These are phyloP conservation scores for Dryadomyces quercivorus DNA, from an alignment of 2,329 filamentous ascomycete genomes.

Conservation along the genomic window DNA sequence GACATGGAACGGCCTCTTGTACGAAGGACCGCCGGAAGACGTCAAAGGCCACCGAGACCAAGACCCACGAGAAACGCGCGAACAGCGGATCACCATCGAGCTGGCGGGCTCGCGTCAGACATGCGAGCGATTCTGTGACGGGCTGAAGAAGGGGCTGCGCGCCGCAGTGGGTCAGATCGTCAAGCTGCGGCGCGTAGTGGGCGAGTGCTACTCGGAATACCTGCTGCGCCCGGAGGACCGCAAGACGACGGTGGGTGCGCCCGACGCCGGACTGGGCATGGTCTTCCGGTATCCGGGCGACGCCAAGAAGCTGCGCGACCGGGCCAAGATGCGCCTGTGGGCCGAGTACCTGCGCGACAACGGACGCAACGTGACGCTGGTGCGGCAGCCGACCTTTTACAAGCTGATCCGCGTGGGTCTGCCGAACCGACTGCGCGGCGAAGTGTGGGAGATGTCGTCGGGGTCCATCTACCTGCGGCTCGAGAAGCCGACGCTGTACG, in stretches of 20 bases:
- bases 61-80: slow-evolving; percentile 20
- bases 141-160: slow-evolving; percentile 78
- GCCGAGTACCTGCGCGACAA: slow-evolving; percentile 94
- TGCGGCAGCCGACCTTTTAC: slow-evolving; percentile 94
- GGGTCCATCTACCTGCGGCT: slow-evolving; percentile 82
- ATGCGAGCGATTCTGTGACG: slow-evolving; percentile 94
- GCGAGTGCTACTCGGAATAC: slow-evolving; percentile 87
- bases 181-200: slow-evolving; percentile 67
- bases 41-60: slow-evolving; percentile 8
- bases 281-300: slow-evolving; percentile 92
- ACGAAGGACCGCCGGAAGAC: slow-evolving; percentile 27
- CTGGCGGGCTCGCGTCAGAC: slow-evolving; percentile 78
- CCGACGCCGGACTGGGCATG: slow-evolving; percentile 90
- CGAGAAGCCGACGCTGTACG: slow-evolving; percentile 72
- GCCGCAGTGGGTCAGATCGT: slow-evolving; percentile 80
- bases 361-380: slow-evolving; percentile 79
- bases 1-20: slow-evolving; percentile 72
- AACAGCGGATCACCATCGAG: slow-evolving; percentile 85
- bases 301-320: slow-evolving; percentile 81
- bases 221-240: slow-evolving; percentile 51
- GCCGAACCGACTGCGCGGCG: slow-evolving; percentile 82
- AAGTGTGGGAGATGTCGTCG: slow-evolving; percentile 92
- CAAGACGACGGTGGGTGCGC: slow-evolving; percentile 46
- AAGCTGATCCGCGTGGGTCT: slow-evolving; percentile 92
- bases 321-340: slow-evolving; percentile 96